A percentile compares a stretch with the other conserved stretches of the same genome.
Conservation (phyloP, 148 eudicot genomes). For the Silene conica region DNA sequence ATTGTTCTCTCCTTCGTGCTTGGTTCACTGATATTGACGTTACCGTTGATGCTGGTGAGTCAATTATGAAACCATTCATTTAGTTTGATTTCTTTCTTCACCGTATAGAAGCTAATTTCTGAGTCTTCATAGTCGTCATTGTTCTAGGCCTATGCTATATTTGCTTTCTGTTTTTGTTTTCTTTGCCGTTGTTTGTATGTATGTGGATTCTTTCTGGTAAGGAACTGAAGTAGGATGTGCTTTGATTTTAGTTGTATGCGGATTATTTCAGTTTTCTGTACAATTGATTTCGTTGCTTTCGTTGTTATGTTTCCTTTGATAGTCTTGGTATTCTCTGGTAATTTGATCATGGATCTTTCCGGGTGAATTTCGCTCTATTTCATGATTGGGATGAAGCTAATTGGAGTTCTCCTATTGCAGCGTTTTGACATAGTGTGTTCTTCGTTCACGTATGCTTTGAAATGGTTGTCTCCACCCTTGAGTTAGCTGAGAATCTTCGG, state of each 20-base stretch:
- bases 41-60: conserved; percentile 5
- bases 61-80: neutral
- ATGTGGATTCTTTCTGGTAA: too few species aligned
- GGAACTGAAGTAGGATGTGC: too few species aligned
- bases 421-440: neutral
- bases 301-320: too few species aligned
- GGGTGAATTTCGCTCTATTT: too few species aligned
- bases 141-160: conserved; percentile 4
- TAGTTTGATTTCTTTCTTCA: neutral
- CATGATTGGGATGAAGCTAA: neutral
- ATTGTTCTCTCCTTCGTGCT: neutral
- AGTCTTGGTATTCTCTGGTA: too few species aligned
- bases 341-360: too few species aligned
- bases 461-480: neutral
- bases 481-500: neutral
- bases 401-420: neutral
- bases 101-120: neutral
- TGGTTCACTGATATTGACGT: neutral
- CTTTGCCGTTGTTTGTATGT: conserved; percentile 5
- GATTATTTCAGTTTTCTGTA: too few species aligned
- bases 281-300: too few species aligned
- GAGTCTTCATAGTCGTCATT: too few species aligned
- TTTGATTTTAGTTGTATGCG: too few species aligned
- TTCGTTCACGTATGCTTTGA: conserved; percentile 4
- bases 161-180: neutral